Evolutionary conservation across 805 yeast genomes (phyloP).

Genomic region (Yarrowia sp.): DNA sequence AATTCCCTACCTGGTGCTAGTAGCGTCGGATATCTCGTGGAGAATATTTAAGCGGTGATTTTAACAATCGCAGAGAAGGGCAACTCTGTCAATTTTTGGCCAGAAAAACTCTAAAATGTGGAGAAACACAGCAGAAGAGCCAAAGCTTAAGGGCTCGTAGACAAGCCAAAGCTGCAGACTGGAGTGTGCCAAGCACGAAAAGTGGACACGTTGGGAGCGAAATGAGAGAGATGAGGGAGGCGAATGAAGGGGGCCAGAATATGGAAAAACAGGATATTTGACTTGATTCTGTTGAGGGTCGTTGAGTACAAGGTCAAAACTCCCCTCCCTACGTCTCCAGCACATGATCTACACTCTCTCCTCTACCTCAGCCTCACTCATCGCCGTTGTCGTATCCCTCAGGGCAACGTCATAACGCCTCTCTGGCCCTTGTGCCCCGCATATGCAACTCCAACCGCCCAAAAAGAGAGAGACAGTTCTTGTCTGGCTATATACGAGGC

Average conservation of each 20-base stretch:
- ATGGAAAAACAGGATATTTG: no score
- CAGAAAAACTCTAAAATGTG: slow-evolving; percentile 14
- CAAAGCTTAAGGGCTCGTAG: not conserved
- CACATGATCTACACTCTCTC: no score
- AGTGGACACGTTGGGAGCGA: not conserved
- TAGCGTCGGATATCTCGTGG: no score
- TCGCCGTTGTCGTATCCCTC: not conserved
- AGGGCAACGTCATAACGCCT: not conserved
- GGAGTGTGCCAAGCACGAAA: slow-evolving; percentile 1
- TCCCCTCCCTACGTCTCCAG: no score
- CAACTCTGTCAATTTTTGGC: not conserved
- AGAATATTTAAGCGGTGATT: not conserved
- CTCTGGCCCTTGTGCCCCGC: not conserved
- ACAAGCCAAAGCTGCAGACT: not conserved
- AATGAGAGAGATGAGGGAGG: not conserved
- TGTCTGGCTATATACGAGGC: not conserved
- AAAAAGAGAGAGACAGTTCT: not conserved
- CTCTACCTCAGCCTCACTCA: not conserved
- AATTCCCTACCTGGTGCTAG: no score
- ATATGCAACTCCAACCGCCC: slow-evolving; percentile 13
- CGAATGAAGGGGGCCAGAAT: not conserved
- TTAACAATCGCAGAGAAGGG: not conserved
- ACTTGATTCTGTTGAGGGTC: no score
- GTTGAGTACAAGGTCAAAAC: no score
- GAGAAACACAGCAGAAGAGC: not conserved